Percentiles rank a stretch among this genome's conserved stretches.
Conservation (phyloP, 83 land plant species). For the Picea mariana region DNA sequence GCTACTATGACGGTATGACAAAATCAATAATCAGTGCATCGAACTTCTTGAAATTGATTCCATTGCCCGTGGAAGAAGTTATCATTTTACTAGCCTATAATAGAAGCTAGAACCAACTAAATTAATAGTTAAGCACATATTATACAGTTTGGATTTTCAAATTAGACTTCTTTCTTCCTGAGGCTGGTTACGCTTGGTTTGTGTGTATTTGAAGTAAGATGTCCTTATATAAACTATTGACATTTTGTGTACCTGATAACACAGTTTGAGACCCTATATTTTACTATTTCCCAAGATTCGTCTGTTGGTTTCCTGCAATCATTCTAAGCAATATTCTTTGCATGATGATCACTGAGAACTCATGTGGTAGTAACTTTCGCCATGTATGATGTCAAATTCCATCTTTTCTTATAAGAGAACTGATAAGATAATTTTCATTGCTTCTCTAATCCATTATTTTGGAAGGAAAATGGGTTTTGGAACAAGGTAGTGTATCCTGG, state of each 20-base stretch:
- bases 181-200: not conserved
- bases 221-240: not conserved
- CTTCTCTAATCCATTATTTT: not conserved
- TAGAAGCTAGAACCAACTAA: no score
- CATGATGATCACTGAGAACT: not conserved
- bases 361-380: not conserved
- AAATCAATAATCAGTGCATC: no score
- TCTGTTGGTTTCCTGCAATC: no score
- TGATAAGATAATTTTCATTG: not conserved
- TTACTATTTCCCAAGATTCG: no score
- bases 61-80: no score
- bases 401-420: not conserved
- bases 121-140: no score
- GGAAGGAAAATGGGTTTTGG: not conserved
- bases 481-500: not conserved
- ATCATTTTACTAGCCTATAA: no score
- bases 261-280: no score
- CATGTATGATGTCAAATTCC: not conserved
- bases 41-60: no score
- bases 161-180: not conserved
- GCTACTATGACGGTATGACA: no score
- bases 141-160: not conserved
- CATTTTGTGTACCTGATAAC: not conserved
- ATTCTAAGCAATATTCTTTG: no score
- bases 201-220: not conserved